Base-by-base conservation (phyloP, 2,329 filamentous ascomycete genomes). In the Fusarium sp. region DNA sequence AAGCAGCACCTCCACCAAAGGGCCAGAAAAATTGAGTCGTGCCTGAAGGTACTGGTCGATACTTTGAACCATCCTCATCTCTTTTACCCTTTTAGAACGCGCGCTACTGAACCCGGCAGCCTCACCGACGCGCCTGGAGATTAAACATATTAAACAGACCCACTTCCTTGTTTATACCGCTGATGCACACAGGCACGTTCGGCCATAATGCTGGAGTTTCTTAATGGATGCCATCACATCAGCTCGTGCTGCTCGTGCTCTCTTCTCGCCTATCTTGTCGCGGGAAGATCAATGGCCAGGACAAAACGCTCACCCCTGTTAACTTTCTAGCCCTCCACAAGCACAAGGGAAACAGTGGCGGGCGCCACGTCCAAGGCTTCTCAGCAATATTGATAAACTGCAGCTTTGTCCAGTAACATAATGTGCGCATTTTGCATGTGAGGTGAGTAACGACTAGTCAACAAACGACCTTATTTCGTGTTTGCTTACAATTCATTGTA, bases 261-360 rank as follows among this genome's bases (percentile, higher is more conserved):
- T 64, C 58, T 48, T 53, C 69, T 73, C 71, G 71, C 71, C 63
- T 66, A 73, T 73, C 71, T 73, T 56, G 58, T 60, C 32, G 46
- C 71, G 71, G 71, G 71, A 72, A 65, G 71, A 73, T 73, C 69
- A 71, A 52, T 51, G 46, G 47, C 49, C 59, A 62, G 67, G 56
- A 56, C 49, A 67, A 58, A 57, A 65, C 62, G 43, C 65, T 53
- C 65, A 65, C 12, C 49, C 68, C 70, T 62, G 51, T 58, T 46
- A 54, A 61, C 45, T 42, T 62, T 69, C 56, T 36, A 32, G 55
- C 38, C 55, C 52, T 50, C 48, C 49, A 36, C 62, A 40, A 38
- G 23, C 15, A 19, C 26, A 43, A 20, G 43, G 46, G 32, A 56
- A 47, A 32, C 65, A 69, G 34, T 12, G 39, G 39, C 19, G 40